Conservation (phyloP, 176 grass and related monocot species). For the Musa acuminata region DNA sequence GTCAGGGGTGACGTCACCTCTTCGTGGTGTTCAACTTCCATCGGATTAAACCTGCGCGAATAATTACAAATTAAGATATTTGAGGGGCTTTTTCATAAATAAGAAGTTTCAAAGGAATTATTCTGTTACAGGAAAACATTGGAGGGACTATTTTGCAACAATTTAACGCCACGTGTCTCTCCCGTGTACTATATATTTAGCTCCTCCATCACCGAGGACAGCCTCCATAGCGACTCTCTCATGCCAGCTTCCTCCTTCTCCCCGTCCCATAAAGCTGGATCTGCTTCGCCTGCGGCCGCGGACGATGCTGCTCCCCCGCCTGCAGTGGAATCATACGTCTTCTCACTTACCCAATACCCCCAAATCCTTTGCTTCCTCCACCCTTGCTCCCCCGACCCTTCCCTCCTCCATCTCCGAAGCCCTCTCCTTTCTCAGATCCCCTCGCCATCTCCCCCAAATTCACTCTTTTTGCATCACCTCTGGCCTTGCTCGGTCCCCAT, state of each 20-base stretch:
- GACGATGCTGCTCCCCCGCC: background rate
- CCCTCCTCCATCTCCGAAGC: background rate
- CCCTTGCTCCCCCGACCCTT: background rate
- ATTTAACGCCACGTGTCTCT: no score
- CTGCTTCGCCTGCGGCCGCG: background rate
- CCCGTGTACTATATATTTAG: background rate
- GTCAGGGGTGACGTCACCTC: no score
- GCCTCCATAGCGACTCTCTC: background rate
- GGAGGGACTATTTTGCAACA: background rate
- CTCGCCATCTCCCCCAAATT: background rate
- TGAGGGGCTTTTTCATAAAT: background rate
- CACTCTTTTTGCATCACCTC: background rate
- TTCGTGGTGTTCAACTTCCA: no score
- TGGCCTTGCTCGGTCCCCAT: background rate
- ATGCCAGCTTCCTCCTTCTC: background rate
- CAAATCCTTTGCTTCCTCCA: background rate
- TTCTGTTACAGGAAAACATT: no score
- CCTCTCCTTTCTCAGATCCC: background rate
- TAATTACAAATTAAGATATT: no score
- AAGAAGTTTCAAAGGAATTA: background rate
- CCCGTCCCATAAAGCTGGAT: background rate
- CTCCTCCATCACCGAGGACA: background rate
- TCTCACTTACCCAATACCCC: background rate
- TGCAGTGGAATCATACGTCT: background rate
- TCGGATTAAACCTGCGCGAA: no score